Evolutionary conservation across 495 filamentous ascomycete genomes (phyloP), one percentile per base, ranked within the genome.

Genomic region (Apodospora peruviana): DNA sequence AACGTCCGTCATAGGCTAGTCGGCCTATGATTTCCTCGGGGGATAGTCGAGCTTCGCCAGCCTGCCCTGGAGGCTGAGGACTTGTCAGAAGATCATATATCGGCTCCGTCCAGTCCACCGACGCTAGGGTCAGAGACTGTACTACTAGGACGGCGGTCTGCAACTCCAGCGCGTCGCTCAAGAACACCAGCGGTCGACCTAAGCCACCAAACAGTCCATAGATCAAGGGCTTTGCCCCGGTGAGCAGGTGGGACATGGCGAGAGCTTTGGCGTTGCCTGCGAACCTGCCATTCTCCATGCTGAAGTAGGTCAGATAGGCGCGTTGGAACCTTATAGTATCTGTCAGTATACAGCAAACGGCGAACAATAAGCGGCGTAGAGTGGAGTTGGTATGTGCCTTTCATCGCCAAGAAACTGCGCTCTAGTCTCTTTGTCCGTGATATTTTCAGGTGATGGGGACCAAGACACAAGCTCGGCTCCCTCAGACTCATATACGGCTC

Each of bases 281-380:
- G 16, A 60, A 46, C 20, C 32, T 47, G 49, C 41, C 43, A 46
- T 53, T 57, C n/a, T 56, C 51, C 53, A 66, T 61, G 50, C 58
- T 61, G 48, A 64, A 64, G 49, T 59, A 66, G 8, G 59, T 56
- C 60, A 64, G 61, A 34, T 58, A 66, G 0, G 63, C 58, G 22
- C 56, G 50, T 32, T 63, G 62, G 35, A 61, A 66, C 16, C 62
- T 65, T 5, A n/a, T 37, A 7, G n/a, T 14, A 22, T 11, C 4
- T 11, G 35, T 51, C 29, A 57, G 51, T n/a, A 40, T 19, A 32
- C 2, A 5, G 19, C 0, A 4, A 21, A 50, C 3, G 4, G 3
- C 12, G 8, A 20, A 2, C 11, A 20, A 25, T 32, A n/a, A 17
- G 23, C 14, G 42, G 5, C 16, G 14, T 7, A 17, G 25, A 12